phyloP scores from a whole-genome alignment of 495 filamentous ascomycete genomes.

The Aspergillus heteromorphus region DNA sequence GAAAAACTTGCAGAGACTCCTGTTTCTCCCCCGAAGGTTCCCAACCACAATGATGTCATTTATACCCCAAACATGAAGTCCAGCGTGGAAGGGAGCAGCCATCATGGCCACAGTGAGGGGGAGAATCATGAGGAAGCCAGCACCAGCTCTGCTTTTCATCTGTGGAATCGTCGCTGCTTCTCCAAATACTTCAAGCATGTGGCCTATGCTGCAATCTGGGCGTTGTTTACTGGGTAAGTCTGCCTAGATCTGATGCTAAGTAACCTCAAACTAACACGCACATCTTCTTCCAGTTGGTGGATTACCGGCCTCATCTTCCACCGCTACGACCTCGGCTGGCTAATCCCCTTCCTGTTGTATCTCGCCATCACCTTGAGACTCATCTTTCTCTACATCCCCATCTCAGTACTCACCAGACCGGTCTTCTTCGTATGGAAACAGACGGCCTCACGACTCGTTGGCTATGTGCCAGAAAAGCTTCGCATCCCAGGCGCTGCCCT shows the following conservation, averaged over 20 bases:
- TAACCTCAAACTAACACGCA: background rate
- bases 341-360: constrained; percentile 80
- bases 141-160: constrained; percentile 15
- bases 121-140: constrained; percentile 26
- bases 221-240: constrained; percentile 58
- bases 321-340: constrained; percentile 69
- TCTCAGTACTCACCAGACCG: constrained; percentile 58
- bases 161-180: constrained; percentile 16
- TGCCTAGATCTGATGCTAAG: background rate
- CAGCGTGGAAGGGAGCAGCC: constrained; percentile 36
- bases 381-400: constrained; percentile 66
- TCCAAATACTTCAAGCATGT: constrained; percentile 29
- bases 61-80: constrained; percentile 37
- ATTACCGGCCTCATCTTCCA: constrained; percentile 72
- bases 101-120: constrained; percentile 26
- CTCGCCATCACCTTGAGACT: constrained; percentile 69
- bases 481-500: constrained; percentile 54
- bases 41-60: constrained; percentile 35
- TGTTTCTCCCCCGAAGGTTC: background rate
- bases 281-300: constrained; percentile 67
- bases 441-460: constrained; percentile 48
- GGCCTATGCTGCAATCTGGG: constrained; percentile 46
- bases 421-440: constrained; percentile 61
- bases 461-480: constrained; percentile 55
- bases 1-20: background rate